These are phyloP conservation scores for Boletus subparvulus DNA, from an alignment of 768 basidiomycete genomes.

Conservation along the genomic window DNA sequence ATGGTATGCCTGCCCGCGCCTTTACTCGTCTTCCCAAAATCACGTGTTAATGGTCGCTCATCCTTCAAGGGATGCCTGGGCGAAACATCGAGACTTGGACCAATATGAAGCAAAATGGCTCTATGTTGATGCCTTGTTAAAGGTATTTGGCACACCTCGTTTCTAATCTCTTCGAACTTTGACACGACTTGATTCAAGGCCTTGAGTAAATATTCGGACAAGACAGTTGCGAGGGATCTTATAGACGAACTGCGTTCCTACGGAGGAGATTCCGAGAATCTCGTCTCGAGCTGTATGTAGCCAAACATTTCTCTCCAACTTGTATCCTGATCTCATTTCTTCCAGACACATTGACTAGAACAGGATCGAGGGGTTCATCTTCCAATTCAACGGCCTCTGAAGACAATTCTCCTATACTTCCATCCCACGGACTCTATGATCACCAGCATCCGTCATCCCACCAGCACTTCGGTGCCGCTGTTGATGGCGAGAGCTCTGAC, in stretches of 20 bases:
- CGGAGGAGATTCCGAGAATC: conserved; percentile 62
- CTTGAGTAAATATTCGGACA: conserved; percentile 79
- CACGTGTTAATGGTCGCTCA: conserved; percentile 21
- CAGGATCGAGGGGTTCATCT: conserved; percentile 53
- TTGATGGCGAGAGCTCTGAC: conserved; percentile 41
- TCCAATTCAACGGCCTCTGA: conserved; percentile 64
- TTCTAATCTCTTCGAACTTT: background rate
- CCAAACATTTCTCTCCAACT: background rate
- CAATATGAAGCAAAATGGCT: conserved; percentile 80
- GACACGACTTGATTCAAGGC: conserved; percentile 46
- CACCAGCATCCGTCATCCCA: conserved; percentile 8
- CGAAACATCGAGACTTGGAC: conserved; percentile 83
- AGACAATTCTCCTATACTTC: conserved; percentile 23
- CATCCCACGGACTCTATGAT: conserved; percentile 15
- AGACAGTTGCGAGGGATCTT: conserved; percentile 71
- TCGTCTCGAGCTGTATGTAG: conserved; percentile 62
- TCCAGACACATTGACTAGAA: conserved; percentile 36
- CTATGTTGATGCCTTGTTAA: conserved; percentile 86
- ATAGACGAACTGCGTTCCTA: conserved; percentile 78
- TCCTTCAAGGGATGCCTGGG: conserved; percentile 84
- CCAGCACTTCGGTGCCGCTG: conserved; percentile 21
- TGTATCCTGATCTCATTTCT: background rate
- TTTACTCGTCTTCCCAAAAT: conserved; percentile 8
- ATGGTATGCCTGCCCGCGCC: conserved; percentile 54
- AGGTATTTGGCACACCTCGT: conserved; percentile 44